A percentile compares a stretch with the other conserved stretches of the same genome.
Evolutionary conservation across 2,329 filamentous ascomycete genomes (phyloP).

Genomic region (Sclerotinia borealis): DNA sequence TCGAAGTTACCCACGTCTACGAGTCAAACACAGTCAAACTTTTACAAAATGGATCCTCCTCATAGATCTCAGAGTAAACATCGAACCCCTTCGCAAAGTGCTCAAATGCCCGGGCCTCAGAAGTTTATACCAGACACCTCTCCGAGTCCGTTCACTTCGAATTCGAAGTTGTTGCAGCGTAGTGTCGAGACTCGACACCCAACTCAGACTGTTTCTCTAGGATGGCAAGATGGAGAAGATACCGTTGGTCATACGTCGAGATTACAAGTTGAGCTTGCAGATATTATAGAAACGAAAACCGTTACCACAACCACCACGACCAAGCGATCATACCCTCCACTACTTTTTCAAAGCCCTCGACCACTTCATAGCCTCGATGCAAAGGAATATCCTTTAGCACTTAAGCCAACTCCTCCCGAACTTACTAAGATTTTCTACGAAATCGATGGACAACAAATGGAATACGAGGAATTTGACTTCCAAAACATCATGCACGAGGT

Average conservation of each 20-base stretch:
- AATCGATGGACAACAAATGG: conserved; percentile 46
- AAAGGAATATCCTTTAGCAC: conserved; percentile 85
- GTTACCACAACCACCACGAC: conserved; percentile 92
- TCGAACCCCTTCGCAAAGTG: conserved; percentile 19
- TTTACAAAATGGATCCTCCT: conserved; percentile 26
- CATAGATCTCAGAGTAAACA: conserved; percentile 20
- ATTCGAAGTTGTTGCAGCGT: conserved; percentile 19
- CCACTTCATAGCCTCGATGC: conserved; percentile 65
- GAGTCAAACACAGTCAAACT: conserved; percentile 1
- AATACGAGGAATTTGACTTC: conserved; percentile 13
- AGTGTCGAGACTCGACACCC: conserved; percentile 20
- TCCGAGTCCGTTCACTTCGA: conserved; percentile 27
- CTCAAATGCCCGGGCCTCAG: conserved; percentile 11
- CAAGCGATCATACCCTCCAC: conserved; percentile 75
- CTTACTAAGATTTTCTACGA: conserved; percentile 74
- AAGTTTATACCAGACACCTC: conserved; percentile 23
- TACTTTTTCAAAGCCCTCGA: conserved; percentile 62
- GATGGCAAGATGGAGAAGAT: conserved; percentile 28
- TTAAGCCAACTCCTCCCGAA: conserved; percentile 72
- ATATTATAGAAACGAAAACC: conserved; percentile 62
- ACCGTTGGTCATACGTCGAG: conserved; percentile 24
- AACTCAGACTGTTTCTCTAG: conserved; percentile 26
- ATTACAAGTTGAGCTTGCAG: conserved; percentile 48
- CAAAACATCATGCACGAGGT: conserved; percentile 10
- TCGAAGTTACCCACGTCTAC: conserved; percentile 9